Evolutionary conservation across 2,329 filamentous ascomycete species (phyloP).

Genomic region (Ascochyta viciae-villosae): DNA sequence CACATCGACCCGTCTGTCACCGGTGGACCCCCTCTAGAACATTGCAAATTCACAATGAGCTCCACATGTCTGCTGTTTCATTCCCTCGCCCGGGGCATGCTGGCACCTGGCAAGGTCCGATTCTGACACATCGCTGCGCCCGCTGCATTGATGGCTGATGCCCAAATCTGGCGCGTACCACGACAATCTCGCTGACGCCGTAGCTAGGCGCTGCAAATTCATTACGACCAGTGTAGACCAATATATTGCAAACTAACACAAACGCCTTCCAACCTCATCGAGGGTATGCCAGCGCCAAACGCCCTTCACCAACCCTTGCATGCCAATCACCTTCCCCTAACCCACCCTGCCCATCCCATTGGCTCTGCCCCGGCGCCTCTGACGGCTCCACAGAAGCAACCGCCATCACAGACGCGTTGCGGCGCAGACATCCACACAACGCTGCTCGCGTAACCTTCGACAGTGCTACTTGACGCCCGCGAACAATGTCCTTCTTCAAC

Average conservation of each 20-base stretch:
- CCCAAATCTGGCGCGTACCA: conserved; percentile 6
- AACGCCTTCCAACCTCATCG: conserved; percentile 14
- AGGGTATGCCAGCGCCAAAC: conserved; percentile 26
- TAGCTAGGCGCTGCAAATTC: conserved; percentile 8
- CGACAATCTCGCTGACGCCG: neutral
- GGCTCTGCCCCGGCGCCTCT: conserved; percentile 35
- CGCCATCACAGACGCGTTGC: conserved; percentile 20
- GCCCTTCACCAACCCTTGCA: conserved; percentile 21
- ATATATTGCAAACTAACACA: conserved; percentile 27
- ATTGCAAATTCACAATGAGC: conserved; percentile 11
- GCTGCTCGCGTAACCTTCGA: conserved; percentile 3
- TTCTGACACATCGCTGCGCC: conserved; percentile 10
- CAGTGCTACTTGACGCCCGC: conserved; percentile 2
- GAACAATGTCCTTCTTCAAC: neutral
- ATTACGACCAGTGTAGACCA: conserved; percentile 19
- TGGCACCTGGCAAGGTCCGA: conserved; percentile 10
- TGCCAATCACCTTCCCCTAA: conserved; percentile 34
- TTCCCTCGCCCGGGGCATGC: conserved; percentile 15
- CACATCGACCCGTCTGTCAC: conserved; percentile 7
- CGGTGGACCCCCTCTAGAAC: conserved; percentile 11
- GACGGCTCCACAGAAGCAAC: conserved; percentile 28
- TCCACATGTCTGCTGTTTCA: conserved; percentile 16
- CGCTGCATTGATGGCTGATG: conserved; percentile 8
- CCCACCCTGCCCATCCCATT: conserved; percentile 32
- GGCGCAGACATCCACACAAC: conserved; percentile 18